Percentiles rank a stretch among this genome's conserved stretches.
Evolutionary conservation across 2,329 filamentous ascomycete species (phyloP).

Genomic region (Thyridium curvatum): DNA sequence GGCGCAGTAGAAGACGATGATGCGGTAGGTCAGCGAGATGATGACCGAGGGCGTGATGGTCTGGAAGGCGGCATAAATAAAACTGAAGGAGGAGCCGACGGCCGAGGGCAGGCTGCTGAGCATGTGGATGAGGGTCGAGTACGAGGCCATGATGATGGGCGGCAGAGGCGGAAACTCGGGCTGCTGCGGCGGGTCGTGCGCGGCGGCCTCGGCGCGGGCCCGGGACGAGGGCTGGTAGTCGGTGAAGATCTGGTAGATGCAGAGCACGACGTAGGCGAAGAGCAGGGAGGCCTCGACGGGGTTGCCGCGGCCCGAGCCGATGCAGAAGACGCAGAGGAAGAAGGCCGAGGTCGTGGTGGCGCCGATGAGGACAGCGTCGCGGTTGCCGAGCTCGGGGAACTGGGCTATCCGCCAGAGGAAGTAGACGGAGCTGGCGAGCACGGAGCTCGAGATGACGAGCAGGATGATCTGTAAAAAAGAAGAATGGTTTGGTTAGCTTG

Average conservation of each 20-base stretch:
- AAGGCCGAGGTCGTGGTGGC: conserved; percentile 88
- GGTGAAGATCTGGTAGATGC: conserved; percentile 98
- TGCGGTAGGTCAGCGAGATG: conserved; percentile 87
- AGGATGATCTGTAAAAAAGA: conserved; percentile 63
- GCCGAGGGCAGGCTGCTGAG: conserved; percentile 78
- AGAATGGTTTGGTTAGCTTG: no score
- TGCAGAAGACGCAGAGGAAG: conserved; percentile 89
- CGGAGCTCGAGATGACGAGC: conserved; percentile 78
- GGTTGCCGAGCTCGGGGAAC: conserved; percentile 87
- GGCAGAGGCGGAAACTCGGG: conserved; percentile 95
- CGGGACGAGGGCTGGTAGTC: conserved; percentile 76
- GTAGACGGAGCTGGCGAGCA: conserved; percentile 90
- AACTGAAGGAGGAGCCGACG: conserved; percentile 75
- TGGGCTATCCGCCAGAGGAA: conserved; percentile 93
- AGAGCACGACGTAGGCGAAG: conserved; percentile 96
- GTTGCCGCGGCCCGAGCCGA: conserved; percentile 88
- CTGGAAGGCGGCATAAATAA: conserved; percentile 86
- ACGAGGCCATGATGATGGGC: conserved; percentile 97
- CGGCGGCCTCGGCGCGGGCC: conserved; percentile 48
- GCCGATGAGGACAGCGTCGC: conserved; percentile 88
- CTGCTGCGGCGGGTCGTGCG: conserved; percentile 46
- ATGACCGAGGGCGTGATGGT: conserved; percentile 95
- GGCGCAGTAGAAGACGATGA: conserved; percentile 91
- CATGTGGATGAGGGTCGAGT: conserved; percentile 82
- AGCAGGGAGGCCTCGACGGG: conserved; percentile 91